Base-by-base conservation (phyloP, 352 stramenopile species). In the Pythium pectinolyticum region DNA sequence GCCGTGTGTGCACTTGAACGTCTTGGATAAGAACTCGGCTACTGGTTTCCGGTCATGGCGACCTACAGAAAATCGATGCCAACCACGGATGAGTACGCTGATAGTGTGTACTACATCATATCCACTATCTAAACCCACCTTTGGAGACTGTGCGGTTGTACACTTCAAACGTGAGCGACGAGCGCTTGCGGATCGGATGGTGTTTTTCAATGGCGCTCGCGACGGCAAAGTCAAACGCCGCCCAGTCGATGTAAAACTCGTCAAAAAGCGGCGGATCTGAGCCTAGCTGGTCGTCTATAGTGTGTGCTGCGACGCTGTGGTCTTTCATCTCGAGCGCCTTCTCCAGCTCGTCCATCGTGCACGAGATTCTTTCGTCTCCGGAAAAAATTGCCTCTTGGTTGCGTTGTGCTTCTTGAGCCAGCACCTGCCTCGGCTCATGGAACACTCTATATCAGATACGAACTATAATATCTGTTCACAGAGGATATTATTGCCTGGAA, bases 131-230 rank as follows among this genome's bases (percentile, higher is more conserved):
- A n/a, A n/a, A n/a, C 46, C 5, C 28, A 69, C 65, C 84, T 72
- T 92, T 92, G 8, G 84, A 92, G n/a, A 92, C 84, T 1, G 84
- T 92, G 67, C 84, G 84, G 61, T 92, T 92, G 77, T 92, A 92
- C 28, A 92, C 84, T 55, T 92, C 84, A 60, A 92, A 92, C 28
- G 84, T 92, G 25, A 92, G 68, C 48, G 80, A 90, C 63, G 84
- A 92, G 63, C 84, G 81, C 69, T 92, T 92, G 63, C 84, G 84
- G 58, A 92, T 88, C 57, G 84, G 84, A 62, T 92, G 84, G 67
- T 88, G 76, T 39, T 73, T 69, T 15, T 78, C 80, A 43, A 84
- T 88, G 5, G 84, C 84, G 34, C 54, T 67, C 30, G 72, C 78
- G 43, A 92, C 76, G 0, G 84, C 84, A 5, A 71, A 53, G 69